Conservation (phyloP, 495 filamentous ascomycete genomes). For the Immersiella caudata region DNA sequence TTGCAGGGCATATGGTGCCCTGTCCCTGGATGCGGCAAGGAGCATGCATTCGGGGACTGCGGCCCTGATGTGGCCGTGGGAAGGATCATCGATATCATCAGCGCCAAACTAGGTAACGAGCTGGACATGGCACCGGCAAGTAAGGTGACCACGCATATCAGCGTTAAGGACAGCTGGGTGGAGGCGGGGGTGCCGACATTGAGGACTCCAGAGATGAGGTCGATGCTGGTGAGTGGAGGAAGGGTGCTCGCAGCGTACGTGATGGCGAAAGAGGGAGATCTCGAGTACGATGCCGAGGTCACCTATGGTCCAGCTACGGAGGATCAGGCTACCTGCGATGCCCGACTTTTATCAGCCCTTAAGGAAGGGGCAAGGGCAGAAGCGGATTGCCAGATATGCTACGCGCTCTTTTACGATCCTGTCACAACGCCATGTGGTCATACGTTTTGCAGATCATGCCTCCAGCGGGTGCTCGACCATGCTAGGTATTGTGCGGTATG, state of each 20-base stretch:
- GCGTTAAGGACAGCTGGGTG: slow-evolving; percentile 47
- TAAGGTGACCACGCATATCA: slow-evolving; percentile 38
- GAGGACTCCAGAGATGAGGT: slow-evolving; percentile 35
- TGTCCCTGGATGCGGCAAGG: slow-evolving; percentile 64
- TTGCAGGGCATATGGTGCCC: slow-evolving; percentile 72
- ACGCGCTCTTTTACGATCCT: slow-evolving; percentile 74
- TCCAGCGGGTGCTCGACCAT: slow-evolving; percentile 73
- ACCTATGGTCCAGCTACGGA: slow-evolving; percentile 22
- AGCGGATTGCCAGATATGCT: slow-evolving; percentile 88
- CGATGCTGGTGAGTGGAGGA: slow-evolving; percentile 51
- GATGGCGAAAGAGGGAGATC: slow-evolving; percentile 55
- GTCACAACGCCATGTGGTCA: slow-evolving; percentile 85
- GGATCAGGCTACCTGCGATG: slow-evolving; percentile 48
- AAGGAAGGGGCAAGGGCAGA: slow-evolving; percentile 65
- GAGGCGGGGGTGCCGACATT: slow-evolving; percentile 46
- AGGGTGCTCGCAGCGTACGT: slow-evolving; percentile 62
- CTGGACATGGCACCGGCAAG: slow-evolving; percentile 33
- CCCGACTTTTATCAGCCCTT: slow-evolving; percentile 55
- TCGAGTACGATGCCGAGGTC: slow-evolving; percentile 58
- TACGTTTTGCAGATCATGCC: slow-evolving; percentile 82
- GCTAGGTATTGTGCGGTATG: slow-evolving; percentile 79
- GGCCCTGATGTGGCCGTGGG: slow-evolving; percentile 72
- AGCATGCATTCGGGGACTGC: slow-evolving; percentile 79
- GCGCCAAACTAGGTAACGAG: slow-evolving; percentile 47
- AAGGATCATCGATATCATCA: slow-evolving; percentile 62